Evolutionary conservation across 2,329 filamentous ascomycete species (phyloP).

Genomic region (Apiospora pterosperma): DNA sequence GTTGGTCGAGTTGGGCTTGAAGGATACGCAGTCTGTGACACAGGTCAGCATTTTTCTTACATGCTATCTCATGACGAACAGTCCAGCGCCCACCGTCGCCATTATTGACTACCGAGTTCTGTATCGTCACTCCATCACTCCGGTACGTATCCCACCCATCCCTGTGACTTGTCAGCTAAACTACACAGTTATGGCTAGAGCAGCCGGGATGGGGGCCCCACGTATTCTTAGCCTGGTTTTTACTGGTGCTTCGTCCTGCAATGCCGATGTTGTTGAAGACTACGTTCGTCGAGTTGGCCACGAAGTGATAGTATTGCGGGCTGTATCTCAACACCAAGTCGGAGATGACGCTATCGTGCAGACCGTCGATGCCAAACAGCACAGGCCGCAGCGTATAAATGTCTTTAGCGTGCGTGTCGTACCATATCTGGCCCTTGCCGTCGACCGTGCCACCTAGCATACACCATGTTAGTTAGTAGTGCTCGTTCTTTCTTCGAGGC

Average conservation of each 20-base stretch:
- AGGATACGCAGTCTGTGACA: slow-evolving; percentile 59
- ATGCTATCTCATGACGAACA: neutral
- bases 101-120: slow-evolving; percentile 62
- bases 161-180: accelerated
- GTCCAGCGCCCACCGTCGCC: slow-evolving; percentile 54
- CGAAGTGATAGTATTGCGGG: slow-evolving; percentile 60
- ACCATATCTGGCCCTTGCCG: slow-evolving; percentile 64
- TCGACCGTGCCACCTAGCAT: slow-evolving; percentile 36
- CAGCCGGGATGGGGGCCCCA: neutral
- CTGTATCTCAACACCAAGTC: slow-evolving; percentile 60
- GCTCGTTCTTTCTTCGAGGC: neutral
- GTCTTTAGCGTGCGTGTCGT: slow-evolving; percentile 55
- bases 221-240: slow-evolving; percentile 57
- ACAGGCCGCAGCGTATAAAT: slow-evolving; percentile 46
- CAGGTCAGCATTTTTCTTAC: slow-evolving; percentile 10
- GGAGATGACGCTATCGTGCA: slow-evolving; percentile 55
- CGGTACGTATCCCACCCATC: slow-evolving; percentile 65
- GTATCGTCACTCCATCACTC: slow-evolving; percentile 59
- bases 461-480: slow-evolving; percentile 9
- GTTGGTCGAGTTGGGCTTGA: slow-evolving; percentile 71
- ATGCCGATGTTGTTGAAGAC: slow-evolving; percentile 62
- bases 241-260: slow-evolving; percentile 39
- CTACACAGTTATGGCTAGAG: neutral
- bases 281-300: slow-evolving; percentile 63
- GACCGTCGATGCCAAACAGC: slow-evolving; percentile 53